Evolutionary conservation across 345 rosid genomes (phyloP).

Genomic region (Syzygium aromaticum): DNA sequence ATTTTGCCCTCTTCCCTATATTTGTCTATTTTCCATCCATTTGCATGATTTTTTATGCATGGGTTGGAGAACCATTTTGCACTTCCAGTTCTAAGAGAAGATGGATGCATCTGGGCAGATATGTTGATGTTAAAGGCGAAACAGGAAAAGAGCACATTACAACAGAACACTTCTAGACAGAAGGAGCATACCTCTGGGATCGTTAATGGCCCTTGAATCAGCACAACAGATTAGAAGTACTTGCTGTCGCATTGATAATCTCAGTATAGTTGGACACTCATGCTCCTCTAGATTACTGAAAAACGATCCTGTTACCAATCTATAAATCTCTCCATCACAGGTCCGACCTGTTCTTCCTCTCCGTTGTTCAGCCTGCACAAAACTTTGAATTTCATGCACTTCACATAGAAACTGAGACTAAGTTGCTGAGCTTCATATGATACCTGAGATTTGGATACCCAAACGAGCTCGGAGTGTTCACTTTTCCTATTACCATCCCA

Average conservation of each 20-base stretch:
- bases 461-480: slow-evolving; percentile 67
- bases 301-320: slow-evolving; percentile 76
- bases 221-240: slow-evolving; percentile 81
- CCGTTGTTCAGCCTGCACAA: slow-evolving; percentile 83
- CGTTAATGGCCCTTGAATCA: slow-evolving; percentile 70
- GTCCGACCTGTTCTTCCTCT: slow-evolving; percentile 95
- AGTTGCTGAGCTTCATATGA: neutral
- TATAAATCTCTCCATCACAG: slow-evolving; percentile 88
- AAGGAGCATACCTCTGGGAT: slow-evolving; percentile 60
- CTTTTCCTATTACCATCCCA: slow-evolving; percentile 60
- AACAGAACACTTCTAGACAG: neutral
- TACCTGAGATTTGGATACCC: slow-evolving; percentile 98
- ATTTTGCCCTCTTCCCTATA: neutral
- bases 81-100: neutral
- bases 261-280: slow-evolving; percentile 71
- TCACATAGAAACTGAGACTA: neutral
- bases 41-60: neutral
- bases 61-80: neutral
- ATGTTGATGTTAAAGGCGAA: neutral
- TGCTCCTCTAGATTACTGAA: slow-evolving; percentile 52
- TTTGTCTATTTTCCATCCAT: neutral
- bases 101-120: neutral
- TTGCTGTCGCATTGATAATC: slow-evolving; percentile 75
- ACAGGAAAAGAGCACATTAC: neutral
- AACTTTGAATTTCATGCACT: slow-evolving; percentile 2